Percentiles rank a stretch among this genome's conserved stretches.
Evolutionary conservation across 2,329 filamentous ascomycete genomes (phyloP).

Genomic region (Aspergillus amoenus): DNA sequence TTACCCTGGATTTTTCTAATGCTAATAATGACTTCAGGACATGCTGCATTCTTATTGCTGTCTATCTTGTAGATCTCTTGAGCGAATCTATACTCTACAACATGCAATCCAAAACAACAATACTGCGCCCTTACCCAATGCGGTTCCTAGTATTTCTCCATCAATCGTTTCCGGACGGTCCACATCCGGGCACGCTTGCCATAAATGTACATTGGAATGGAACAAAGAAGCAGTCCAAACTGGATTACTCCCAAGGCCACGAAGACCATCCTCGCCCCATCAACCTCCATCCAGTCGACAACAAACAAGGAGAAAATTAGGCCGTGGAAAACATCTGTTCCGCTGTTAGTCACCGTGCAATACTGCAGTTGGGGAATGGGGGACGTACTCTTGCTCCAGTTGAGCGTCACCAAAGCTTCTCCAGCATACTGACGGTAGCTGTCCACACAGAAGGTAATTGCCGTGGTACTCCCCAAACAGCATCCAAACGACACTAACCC

Average conservation of each 20-base stretch:
- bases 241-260: constrained; percentile 85
- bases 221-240: constrained; percentile 68
- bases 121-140: background rate
- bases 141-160: constrained; percentile 59
- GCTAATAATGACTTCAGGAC: background rate
- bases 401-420: constrained; percentile 89
- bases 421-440: constrained; percentile 91
- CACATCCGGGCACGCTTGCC: constrained; percentile 91
- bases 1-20: too few relatives aligned
- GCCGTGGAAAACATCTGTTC: constrained; percentile 74
- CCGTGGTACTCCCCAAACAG: constrained; percentile 81
- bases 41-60: too few relatives aligned
- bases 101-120: background rate
- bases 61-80: background rate
- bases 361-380: background rate
- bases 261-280: constrained; percentile 77
- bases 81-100: background rate
- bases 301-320: constrained; percentile 88
- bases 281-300: constrained; percentile 73
- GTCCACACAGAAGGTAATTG: constrained; percentile 93
- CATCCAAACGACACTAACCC: constrained; percentile 91
- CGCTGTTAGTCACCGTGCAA: constrained; percentile 12
- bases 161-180: constrained; percentile 82
- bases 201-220: constrained; percentile 91
- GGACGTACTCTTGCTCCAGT: constrained; percentile 77